Percentiles rank a stretch among this genome's conserved stretches.
These are phyloP conservation scores for Capsicum pubescens DNA, from an alignment of 257 asterid species.

Conservation along the genomic window DNA sequence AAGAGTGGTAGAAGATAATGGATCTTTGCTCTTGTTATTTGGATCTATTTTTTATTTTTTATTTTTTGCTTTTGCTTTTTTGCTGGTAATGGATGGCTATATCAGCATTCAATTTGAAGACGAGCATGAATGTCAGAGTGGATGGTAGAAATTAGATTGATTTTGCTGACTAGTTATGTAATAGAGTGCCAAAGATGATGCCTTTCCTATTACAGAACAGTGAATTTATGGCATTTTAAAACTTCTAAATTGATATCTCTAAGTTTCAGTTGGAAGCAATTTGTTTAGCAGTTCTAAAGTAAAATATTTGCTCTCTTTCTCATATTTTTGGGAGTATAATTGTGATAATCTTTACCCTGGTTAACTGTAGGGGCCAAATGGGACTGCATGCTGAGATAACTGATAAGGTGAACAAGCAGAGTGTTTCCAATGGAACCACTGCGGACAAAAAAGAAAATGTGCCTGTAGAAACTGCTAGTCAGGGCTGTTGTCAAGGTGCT, in stretches of 20 bases:
- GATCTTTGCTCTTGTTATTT: neutral
- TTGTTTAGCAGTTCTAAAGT: neutral
- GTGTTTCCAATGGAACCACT: slow-evolving; percentile 53
- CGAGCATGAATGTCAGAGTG: neutral
- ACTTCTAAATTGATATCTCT: neutral
- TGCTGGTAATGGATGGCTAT: neutral
- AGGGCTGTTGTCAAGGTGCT: slow-evolving; percentile 90
- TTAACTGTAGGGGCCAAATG: slow-evolving; percentile 80
- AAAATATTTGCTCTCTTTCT: neutral
- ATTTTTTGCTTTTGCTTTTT: neutral
- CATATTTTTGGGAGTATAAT: neutral
- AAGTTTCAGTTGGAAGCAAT: neutral
- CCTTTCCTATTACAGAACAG: neutral
- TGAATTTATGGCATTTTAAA: neutral
- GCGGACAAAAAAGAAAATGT: slow-evolving; percentile 41
- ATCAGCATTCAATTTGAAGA: slow-evolving; percentile 12
- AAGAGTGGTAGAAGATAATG: slow-evolving; percentile 17
- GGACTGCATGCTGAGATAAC: slow-evolving; percentile 57
- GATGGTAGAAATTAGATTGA: neutral
- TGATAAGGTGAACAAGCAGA: slow-evolving; percentile 52
- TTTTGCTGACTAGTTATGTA: neutral
- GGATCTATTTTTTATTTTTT: neutral
- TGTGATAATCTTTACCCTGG: slow-evolving; percentile 21
- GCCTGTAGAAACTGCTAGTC: slow-evolving; percentile 46
- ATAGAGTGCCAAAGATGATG: neutral